Conservation (phyloP, 139 green algal genomes). For the Picochlorum sp. region DNA sequence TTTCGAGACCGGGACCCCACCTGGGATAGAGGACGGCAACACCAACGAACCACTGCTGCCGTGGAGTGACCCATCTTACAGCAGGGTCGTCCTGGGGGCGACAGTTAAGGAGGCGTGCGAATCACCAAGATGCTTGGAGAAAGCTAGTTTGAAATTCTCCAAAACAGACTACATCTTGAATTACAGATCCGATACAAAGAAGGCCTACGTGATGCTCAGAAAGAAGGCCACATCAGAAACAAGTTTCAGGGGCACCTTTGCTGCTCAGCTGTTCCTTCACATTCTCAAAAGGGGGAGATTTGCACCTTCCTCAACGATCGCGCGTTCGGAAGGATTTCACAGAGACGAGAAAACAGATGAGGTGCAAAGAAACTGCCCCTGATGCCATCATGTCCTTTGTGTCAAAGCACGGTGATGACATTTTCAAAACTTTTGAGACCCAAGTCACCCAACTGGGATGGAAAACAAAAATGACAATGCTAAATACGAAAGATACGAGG, state of each 20-base stretch:
- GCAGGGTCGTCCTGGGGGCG: constrained; percentile 53
- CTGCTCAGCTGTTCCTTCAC: constrained; percentile 61
- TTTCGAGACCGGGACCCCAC: constrained; percentile 34
- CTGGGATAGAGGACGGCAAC: constrained; percentile 58
- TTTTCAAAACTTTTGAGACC: constrained; percentile 42
- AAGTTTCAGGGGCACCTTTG: constrained; percentile 55
- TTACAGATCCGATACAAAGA: constrained; percentile 42
- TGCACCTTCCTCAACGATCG: not conserved
- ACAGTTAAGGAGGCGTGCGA: constrained; percentile 57
- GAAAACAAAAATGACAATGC: constrained; percentile 54
- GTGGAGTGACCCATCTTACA: constrained; percentile 31
- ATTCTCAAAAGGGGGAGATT: constrained; percentile 24
- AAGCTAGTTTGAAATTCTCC: constrained; percentile 11
- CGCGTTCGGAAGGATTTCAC: not conserved
- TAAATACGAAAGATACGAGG: constrained; percentile 60
- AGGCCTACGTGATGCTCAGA: constrained; percentile 66
- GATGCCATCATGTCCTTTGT: constrained; percentile 1
- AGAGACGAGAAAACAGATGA: not conserved
- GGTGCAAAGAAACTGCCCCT: not conserved
- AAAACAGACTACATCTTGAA: constrained; percentile 35
- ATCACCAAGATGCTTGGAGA: constrained; percentile 38
- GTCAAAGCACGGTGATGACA: constrained; percentile 4
- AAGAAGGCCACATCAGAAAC: constrained; percentile 43
- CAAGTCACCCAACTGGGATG: constrained; percentile 49
- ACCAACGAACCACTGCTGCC: constrained; percentile 61